Evolutionary conservation across 1,139 yeast genomes (phyloP), one percentile per base, ranked within the genome.

Genomic region (Candida sp.): DNA sequence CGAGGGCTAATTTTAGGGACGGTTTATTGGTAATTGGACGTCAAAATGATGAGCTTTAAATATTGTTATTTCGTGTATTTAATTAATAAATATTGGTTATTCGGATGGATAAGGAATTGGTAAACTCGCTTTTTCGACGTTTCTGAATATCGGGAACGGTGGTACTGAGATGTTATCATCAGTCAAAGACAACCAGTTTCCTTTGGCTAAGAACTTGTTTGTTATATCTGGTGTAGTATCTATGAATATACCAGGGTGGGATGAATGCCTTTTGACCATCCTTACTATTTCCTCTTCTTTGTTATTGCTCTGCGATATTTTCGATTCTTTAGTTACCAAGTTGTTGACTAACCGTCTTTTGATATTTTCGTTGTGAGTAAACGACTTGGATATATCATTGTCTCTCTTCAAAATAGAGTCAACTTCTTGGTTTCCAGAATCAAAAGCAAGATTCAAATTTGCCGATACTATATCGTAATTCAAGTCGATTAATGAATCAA

Each of bases 21-120:
- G 86, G 82, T 9, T 56, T 87, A 37, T 75, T 80, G 47, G 69
- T 89, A 4, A 80, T 88, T 46, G 97, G 97, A 5, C 73, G 96
- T 46, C 91, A 86, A 60, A 81, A 84, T 50, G 90, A 84, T 52
- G 69, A 76, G 49, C 67, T 77, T 37, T 78, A 45, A 34, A 21
- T 23, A 22, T 23, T 22, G 12, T 8, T 29, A 22, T 12, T 33
- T 11, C 21, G 7, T 45, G 23, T 33, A 21, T 33, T 25, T 37
- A 35, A 9, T 36, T 15, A 36, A 22, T 38, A 49, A 45, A 41
- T 42, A 43, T 15, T 40, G 32, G 29, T 40, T 41, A 52, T 22
- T 54, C 55, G 21, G 52, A 54, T 2, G 72, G 69, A 45, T 67
- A 68, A 25, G 50, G 52, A 9, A 70, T 53, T 5, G 75, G 64